Base-by-base conservation (phyloP, 306 rosid genomes). In the Prunus mira region DNA sequence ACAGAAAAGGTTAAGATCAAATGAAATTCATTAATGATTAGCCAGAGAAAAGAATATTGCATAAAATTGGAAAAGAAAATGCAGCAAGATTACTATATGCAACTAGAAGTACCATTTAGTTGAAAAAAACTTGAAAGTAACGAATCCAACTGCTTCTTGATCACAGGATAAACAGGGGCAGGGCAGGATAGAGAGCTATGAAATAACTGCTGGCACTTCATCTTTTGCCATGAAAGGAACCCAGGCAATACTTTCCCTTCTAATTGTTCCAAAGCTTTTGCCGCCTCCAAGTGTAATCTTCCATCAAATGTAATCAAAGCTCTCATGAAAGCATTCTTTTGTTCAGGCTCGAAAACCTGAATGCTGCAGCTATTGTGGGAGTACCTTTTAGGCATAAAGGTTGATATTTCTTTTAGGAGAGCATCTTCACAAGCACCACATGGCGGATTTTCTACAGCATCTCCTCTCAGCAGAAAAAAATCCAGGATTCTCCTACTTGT, bases 281-380 rank as follows among this genome's bases (percentile, higher is more conserved):
- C 99, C 12, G 97, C 99, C 84, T 95, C 99, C 77, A 90, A 83
- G 78, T 95, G 99, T 63, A 92, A 84, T 81, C 99, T 88, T 78
- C 99, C 97, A 80, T 92, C 97, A 82, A 95, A 95, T 49, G 75
- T 85, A 76, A 95, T 80, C 50, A 83, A 57, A 68, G 99, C 99
- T 80, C 73, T 90, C 86, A 87, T 85, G 87, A 75, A 90, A 66
- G 54, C 9, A 83, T 83, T 90, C 84, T 80, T 92, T 0, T 85
- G 89, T 78, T 87, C 91, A 50, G 97, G 96, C 50, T 74, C 71
- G 60, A 79, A 77, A 62, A 95, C 97, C 76, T 92, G 93, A 76
- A 92, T 96, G 50, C 84, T 86, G 77, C 89, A 91, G 78, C 70
- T 72, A 58, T 74, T 69, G 22, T 83, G 87, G 9, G 89, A 88